Evolutionary conservation across 805 yeast genomes (phyloP), one percentile per base, ranked within the genome.

Genomic region (Suhomyces sp.): DNA sequence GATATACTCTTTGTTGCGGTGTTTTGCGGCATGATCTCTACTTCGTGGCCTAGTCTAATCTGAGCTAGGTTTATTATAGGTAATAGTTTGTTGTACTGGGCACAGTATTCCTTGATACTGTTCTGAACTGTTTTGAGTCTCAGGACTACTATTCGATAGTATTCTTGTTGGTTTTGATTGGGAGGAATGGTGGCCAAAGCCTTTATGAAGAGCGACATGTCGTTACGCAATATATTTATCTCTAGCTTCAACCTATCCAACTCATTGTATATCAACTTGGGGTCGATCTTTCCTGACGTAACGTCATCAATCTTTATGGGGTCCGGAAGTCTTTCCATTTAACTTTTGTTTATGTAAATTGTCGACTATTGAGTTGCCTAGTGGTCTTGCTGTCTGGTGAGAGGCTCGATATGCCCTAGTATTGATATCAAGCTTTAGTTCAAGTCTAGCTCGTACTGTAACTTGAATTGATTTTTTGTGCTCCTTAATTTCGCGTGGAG

Each of bases 61-160:
- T 80, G 83, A 1, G 84, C 72, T 55, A 78, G 71, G 56, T 80
- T 71, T 44, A 81, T 77, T 42, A 81, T 71, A 4, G 86, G 85
- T 2, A 79, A 63, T 15, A 81, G 64, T 52, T 75, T 67, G 48
- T 72, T 77, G 60, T 79, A 81, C 49, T 76, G 70, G 5, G 59
- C 65, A 55, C 77, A 72, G 54, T 80, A 81, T 4, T 70, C 72
- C 29, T 71, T 71, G 44, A 81, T 76, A 50, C 71, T 68, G 12
- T 52, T 58, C 55, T 73, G 76, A 4, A 81, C 69, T 6, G 67
- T 60, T 35, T 72, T 68, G 45, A 78, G 71, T 31, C 66, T 60
- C 47, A 67, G 68, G 3, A 69, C 63, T 9, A 79, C 74, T 10
- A 60, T 64, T 49, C 65, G 70, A 54, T 73, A 70, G 54, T 71